Conservation (phyloP, 2,329 filamentous ascomycete genomes). For the Pseudogymnoascus sp. region DNA sequence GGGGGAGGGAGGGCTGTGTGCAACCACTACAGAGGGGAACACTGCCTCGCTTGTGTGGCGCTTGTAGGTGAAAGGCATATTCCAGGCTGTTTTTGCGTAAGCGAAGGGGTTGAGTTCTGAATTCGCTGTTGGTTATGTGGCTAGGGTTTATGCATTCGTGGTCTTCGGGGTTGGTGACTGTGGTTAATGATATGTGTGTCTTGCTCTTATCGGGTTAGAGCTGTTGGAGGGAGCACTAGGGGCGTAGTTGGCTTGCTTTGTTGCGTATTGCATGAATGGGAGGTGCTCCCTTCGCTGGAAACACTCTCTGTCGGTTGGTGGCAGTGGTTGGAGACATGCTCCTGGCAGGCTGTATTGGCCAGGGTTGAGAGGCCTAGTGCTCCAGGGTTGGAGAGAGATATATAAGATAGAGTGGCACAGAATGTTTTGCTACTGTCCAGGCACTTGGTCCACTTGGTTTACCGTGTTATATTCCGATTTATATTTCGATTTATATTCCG, state of each 20-base stretch:
- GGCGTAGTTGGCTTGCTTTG: background rate
- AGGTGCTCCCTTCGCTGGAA: background rate
- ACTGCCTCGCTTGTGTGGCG: background rate
- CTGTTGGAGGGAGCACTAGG: background rate
- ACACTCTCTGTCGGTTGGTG: background rate
- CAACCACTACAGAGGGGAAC: background rate
- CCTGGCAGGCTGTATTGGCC: background rate
- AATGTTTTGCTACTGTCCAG: background rate
- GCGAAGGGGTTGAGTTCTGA: background rate
- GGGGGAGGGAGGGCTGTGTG: background rate
- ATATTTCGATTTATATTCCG: no score
- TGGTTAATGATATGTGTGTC: background rate
- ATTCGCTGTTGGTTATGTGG: background rate
- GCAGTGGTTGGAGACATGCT: background rate
- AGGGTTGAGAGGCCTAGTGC: background rate
- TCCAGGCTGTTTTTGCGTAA: background rate
- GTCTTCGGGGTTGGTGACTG: background rate
- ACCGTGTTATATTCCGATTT: background rate
- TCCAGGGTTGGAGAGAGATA: background rate
- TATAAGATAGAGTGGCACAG: background rate
- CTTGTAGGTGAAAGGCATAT: background rate
- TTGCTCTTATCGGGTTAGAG: background rate
- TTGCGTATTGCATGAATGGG: background rate
- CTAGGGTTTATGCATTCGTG: background rate
- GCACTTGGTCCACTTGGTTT: background rate